phyloP scores from a whole-genome alignment of 164 flowering plant genomes.

The Tetracentron sinense region DNA sequence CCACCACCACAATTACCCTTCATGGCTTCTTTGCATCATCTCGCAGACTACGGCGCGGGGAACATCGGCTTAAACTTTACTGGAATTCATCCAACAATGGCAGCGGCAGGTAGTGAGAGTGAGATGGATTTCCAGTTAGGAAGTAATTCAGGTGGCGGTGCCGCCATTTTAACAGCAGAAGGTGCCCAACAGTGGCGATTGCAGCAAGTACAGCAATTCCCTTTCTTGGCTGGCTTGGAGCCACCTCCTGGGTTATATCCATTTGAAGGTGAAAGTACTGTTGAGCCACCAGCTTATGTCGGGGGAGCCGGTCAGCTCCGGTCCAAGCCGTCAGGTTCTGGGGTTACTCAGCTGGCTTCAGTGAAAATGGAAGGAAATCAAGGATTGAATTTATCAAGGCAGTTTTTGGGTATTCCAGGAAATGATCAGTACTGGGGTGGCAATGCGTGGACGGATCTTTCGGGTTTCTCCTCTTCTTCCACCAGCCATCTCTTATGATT shows the following conservation, averaged over 20 bases:
- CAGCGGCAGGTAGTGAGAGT: constrained; percentile 1
- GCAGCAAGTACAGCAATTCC: constrained; percentile 38
- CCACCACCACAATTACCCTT: constrained; percentile 34
- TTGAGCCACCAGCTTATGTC: constrained; percentile 13
- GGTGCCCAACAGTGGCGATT: constrained; percentile 48
- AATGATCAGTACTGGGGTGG: constrained; percentile 38
- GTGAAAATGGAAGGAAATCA: constrained; percentile 59
- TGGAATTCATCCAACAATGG: constrained; percentile 19
- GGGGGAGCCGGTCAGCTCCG: constrained; percentile 19
- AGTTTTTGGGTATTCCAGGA: constrained; percentile 36
- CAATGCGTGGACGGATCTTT: constrained; percentile 58
- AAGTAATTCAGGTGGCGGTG: constrained; percentile 14
- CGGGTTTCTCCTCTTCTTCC: constrained; percentile 57
- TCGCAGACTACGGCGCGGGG: constrained; percentile 24
- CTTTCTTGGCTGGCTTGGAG: constrained; percentile 46
- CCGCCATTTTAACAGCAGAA: constrained; percentile 20
- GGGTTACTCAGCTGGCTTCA: constrained; percentile 28
- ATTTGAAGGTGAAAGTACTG: constrained; percentile 25
- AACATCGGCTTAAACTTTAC: constrained; percentile 40
- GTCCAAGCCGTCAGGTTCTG: constrained; percentile 19
- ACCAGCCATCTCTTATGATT: constrained; percentile 37
- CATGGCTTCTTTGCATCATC: constrained; percentile 41
- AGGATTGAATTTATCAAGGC: constrained; percentile 47
- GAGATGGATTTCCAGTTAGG: constrained; percentile 46
- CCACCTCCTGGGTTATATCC: constrained; percentile 30